Percentiles rank a stretch among this genome's conserved stretches.
phyloP scores from a whole-genome alignment of 768 basidiomycete genomes.

The Pulveroboletus sp. region DNA sequence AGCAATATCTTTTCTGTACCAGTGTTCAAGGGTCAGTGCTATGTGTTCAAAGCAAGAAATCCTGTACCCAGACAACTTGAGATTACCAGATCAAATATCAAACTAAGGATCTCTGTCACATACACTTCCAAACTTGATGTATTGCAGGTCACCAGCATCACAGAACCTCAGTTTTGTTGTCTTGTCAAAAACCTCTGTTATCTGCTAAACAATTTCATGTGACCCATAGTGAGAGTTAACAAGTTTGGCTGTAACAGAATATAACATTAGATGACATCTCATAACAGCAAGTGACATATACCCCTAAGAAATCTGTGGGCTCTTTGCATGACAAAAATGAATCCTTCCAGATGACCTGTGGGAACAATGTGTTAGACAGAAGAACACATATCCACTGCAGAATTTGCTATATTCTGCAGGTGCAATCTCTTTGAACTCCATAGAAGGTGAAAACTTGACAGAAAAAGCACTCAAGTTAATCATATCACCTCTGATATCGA shows the following conservation, averaged over 20 bases:
- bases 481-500: conserved; percentile 44
- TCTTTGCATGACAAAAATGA: conserved; percentile 31
- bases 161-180: conserved; percentile 39
- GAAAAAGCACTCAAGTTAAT: conserved; percentile 37
- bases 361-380: neutral
- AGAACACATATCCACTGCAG: neutral
- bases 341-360: conserved; percentile 36
- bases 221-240: conserved; percentile 26
- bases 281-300: neutral
- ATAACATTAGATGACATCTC: neutral
- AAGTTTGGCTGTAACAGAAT: conserved; percentile 22
- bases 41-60: neutral
- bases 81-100: conserved; percentile 34
- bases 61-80: conserved; percentile 35
- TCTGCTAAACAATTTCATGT: conserved; percentile 28
- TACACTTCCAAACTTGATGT: conserved; percentile 36
- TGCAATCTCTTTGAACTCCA: conserved; percentile 33
- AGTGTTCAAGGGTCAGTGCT: neutral
- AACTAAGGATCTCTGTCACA: conserved; percentile 31
- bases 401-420: conserved; percentile 25
- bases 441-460: conserved; percentile 17
- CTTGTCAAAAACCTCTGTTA: conserved; percentile 34
- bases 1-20: conserved; percentile 31
- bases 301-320: conserved; percentile 27
- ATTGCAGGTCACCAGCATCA: conserved; percentile 30